Conservation (phyloP, 768 basidiomycete species). For the Mycena galericulata region DNA sequence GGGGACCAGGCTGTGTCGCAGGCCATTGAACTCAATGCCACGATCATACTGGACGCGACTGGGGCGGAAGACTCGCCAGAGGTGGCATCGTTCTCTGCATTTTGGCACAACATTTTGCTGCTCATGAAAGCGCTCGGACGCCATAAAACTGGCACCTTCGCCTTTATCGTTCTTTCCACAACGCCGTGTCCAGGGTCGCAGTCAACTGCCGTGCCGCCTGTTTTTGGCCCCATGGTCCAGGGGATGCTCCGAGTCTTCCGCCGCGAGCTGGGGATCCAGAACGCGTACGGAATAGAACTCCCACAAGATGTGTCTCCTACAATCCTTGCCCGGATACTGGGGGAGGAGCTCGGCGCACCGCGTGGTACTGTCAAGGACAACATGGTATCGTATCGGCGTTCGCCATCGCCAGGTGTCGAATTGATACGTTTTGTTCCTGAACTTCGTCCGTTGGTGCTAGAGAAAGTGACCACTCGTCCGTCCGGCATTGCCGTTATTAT, state of each 20-base stretch:
- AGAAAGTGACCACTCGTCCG: constrained; percentile 13
- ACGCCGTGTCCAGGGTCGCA: background rate
- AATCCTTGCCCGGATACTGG: background rate
- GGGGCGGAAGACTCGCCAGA: constrained; percentile 1
- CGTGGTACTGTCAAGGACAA: background rate
- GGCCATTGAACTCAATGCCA: background rate
- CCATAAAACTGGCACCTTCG: constrained; percentile 1
- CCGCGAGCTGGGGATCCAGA: constrained; percentile 40
- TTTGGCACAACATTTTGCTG: constrained; percentile 15
- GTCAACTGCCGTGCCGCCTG: background rate
- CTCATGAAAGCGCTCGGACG: constrained; percentile 25
- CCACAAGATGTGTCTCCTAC: background rate
- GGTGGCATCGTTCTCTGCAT: constrained; percentile 16
- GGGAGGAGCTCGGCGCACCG: background rate
- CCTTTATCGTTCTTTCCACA: constrained; percentile 20
- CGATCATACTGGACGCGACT: constrained; percentile 13
- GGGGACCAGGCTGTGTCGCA: too few relatives aligned
- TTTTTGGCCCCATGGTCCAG: constrained; percentile 38
- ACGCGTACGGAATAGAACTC: constrained; percentile 18
- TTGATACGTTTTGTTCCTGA: constrained; percentile 42
- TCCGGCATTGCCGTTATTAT: constrained; percentile 45
- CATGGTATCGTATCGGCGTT: constrained; percentile 17
- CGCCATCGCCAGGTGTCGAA: background rate
- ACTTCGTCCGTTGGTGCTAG: constrained; percentile 32
- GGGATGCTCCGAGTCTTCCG: constrained; percentile 47